Conservation (phyloP, 441 rosid genomes). For the Cnidoscolus chayamansa region DNA sequence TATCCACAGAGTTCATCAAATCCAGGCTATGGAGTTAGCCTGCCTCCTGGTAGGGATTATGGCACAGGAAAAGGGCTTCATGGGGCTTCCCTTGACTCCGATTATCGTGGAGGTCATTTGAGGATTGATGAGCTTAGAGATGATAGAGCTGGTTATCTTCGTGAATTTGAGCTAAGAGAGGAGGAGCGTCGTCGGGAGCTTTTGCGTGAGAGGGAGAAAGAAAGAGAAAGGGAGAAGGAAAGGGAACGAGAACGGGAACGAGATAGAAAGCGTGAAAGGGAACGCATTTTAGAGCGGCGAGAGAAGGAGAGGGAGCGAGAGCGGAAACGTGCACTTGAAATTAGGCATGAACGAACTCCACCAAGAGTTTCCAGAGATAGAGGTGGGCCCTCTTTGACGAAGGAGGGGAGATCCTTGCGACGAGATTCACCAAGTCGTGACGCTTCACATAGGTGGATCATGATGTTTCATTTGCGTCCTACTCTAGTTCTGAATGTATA, state of each 20-base stretch:
- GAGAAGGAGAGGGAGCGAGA: constrained; percentile 83
- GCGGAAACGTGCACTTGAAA: constrained; percentile 64
- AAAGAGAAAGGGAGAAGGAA: constrained; percentile 75
- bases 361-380: constrained; percentile 63
- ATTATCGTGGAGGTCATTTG: constrained; percentile 61
- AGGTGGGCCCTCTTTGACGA: constrained; percentile 66
- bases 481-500: constrained; percentile 62
- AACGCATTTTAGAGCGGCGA: constrained; percentile 60
- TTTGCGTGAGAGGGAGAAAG: constrained; percentile 83
- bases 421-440: constrained; percentile 79
- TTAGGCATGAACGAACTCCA: constrained; percentile 70
- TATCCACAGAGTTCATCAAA: constrained; percentile 66
- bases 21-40: constrained; percentile 98
- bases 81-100: constrained; percentile 61
- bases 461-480: constrained; percentile 66
- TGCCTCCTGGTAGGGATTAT: constrained; percentile 98
- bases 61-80: constrained; percentile 86
- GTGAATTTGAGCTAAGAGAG: constrained; percentile 92
- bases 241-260: constrained; percentile 66
- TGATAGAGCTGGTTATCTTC: constrained; percentile 90
- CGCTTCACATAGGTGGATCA: constrained; percentile 89
- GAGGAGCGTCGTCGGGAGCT: constrained; percentile 86
- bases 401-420: constrained; percentile 54
- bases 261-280: constrained; percentile 53
- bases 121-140: constrained; percentile 77